Base-by-base conservation (phyloP, 148 eudicot genomes). In the Rhododendron ovatum region DNA sequence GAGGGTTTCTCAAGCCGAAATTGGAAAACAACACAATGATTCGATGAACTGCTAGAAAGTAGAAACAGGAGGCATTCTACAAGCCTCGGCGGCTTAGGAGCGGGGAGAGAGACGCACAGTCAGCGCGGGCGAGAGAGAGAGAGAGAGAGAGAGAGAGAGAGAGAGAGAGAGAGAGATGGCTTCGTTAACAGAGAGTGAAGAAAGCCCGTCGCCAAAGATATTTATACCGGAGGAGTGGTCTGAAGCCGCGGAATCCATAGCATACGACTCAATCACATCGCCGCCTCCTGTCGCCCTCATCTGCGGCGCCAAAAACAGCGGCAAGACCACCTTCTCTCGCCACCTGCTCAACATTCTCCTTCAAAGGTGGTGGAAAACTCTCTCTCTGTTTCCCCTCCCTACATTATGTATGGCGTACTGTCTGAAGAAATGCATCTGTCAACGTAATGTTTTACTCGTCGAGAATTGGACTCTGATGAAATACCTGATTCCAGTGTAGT, bases 241-340 rank as follows among this genome's bases (percentile, higher is more conserved):
- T 0, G 86, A 87, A 80, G 95, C 95, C 3, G 94, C 91, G 6
- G 91, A 92, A 15, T 39, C 88, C 81, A 92, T 95, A 41, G 89
- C 92, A 2, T 30, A 69, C 55, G 88, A 87, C 79, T 89, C 90
- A 1, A 39, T 76, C 77, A 59, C 90, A 2, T 89, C 86, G 50
- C 85, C 87, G 26, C 89, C 92, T 57, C 93, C 94, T 0, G 61
- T 91, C 61, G 84, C 89, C 24, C 65, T 96, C 41, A 89, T 95
- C n/a, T 96, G 99, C 47, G 99, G 99, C 74, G 88, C 99, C 48
- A 96, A 92, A 86, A 95, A 96, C 89, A 86, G 93, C 81, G 99
- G 99, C 91, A 96, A 96, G 85, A 91, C 98, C 50, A 96, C 95
- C 73, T 96, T 96, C 88, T 93, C 98, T 84, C 99, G 99, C 88